Evolutionary conservation across 2,329 filamentous ascomycete genomes (phyloP).

Genomic region (Rhynchosporium graminicola): DNA sequence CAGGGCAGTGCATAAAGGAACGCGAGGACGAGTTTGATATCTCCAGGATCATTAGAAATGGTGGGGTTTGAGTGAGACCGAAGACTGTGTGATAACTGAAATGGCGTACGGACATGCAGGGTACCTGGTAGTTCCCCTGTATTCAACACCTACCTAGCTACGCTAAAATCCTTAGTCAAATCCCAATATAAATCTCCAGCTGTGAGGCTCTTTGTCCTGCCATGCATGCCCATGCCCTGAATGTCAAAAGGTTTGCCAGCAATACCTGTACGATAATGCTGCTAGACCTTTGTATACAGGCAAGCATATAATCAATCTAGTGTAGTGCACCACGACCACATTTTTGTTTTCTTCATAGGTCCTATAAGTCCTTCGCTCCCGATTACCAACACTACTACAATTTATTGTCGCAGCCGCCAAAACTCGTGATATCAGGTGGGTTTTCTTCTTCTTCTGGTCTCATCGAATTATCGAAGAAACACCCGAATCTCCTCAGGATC

Average conservation of each 20-base stretch:
- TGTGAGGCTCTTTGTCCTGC: not conserved
- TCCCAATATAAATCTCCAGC: constrained; percentile 1
- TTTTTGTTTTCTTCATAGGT: not conserved
- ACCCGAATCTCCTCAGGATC: not conserved
- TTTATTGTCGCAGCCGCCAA: not conserved
- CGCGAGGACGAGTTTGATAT: not conserved
- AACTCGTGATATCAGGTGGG: constrained; percentile 6
- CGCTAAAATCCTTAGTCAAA: not conserved
- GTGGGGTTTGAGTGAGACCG: too few relatives aligned
- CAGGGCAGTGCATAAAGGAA: not conserved
- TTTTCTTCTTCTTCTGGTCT: not conserved
- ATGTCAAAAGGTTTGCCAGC: not conserved
- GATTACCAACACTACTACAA: not conserved
- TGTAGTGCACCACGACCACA: not conserved
- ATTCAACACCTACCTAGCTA: not conserved
- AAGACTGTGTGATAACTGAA: too few relatives aligned
- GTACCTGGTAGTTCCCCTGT: not conserved
- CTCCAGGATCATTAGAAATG: too few relatives aligned
- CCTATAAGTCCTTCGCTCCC: not conserved
- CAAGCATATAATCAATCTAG: not conserved
- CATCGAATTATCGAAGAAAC: too few relatives aligned
- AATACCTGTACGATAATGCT: not conserved
- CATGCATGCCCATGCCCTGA: too few relatives aligned
- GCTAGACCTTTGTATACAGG: not conserved
- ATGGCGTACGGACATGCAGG: not conserved